Evolutionary conservation across 2,329 filamentous ascomycete genomes (phyloP), one percentile per base, ranked within the genome.

Genomic region (Chaetomiaceae sp.): DNA sequence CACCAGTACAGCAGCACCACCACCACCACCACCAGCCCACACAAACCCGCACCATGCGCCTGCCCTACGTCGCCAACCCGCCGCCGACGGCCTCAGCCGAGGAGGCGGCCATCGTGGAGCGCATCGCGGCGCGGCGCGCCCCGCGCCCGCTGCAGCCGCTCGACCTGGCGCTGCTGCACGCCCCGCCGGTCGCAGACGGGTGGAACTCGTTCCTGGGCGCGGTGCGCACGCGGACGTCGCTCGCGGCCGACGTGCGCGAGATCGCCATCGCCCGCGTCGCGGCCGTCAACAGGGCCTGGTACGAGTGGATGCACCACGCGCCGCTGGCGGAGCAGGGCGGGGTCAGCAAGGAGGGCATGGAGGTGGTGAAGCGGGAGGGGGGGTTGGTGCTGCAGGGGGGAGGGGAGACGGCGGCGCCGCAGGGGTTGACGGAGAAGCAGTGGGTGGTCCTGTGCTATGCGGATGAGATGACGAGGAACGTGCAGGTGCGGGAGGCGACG

Each of bases 241-340:
- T 83, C 6, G 45, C 66, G 4, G 73, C 71, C 39, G 73, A 77
- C 56, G 60, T 88, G 43, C 81, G 86, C 55, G 88, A 95, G 70
- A 72, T 90, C 15, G 83, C 86, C 54, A 90, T 95, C 57, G 88
- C 81, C 59, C 78, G 88, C 39, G 85, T 94, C 12, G 88, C 88
- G 11, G 81, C 84, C 14, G 76, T 88, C 58, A 95, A 94, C 66
- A 66, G 75, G 15, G 88, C 88, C 2, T 88, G 84, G 81, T 94
- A 89, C 65, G 88, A 95, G 65, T 94, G 86, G 88, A 76, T 70
- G 29, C 79, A 87, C 45, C 88, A 95, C 62, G 82, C 81, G 14
- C 87, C 87, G 1, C 71, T 91, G 12, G 75, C 76, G 4, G 68
- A 72, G 8, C 68, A 68, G 17, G 81, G 74, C 0, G 81, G 82